Evolutionary conservation across 179 eudicot species (phyloP).

Genomic region (Kewa caespitosa): DNA sequence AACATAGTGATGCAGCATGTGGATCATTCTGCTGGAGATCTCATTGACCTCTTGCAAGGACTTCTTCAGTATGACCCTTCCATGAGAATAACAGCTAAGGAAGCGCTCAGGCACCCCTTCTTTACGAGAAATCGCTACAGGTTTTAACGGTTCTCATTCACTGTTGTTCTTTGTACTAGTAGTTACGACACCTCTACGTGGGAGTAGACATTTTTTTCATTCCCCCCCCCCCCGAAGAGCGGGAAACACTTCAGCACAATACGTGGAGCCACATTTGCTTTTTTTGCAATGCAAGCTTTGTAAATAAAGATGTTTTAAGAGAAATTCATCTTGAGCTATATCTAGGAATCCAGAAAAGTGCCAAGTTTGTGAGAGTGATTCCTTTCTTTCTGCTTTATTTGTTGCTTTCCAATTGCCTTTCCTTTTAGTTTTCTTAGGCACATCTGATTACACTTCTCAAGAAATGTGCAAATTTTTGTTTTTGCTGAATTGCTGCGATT

Average conservation of each 20-base stretch:
- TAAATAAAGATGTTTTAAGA: conserved; percentile 31
- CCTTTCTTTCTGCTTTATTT: conserved; percentile 20
- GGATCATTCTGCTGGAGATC: conserved; percentile 68
- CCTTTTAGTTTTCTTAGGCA: neutral
- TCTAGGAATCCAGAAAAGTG: conserved; percentile 23
- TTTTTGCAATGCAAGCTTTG: conserved; percentile 19
- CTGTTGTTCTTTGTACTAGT: conserved; percentile 26
- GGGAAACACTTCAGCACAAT: conserved; percentile 26
- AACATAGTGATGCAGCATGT: conserved; percentile 64
- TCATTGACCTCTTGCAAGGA: conserved; percentile 59
- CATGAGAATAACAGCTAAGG: conserved; percentile 45
- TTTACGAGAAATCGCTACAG: conserved; percentile 42
- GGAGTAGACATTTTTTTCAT: conserved; percentile 16
- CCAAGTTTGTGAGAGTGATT: conserved; percentile 5
- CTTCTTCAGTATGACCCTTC: conserved; percentile 55
- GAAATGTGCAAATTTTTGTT: too few relatives aligned
- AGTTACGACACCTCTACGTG: conserved; percentile 16
- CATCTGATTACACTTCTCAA: too few relatives aligned
- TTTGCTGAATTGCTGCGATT: neutral
- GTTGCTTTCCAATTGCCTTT: too few relatives aligned
- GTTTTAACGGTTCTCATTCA: conserved; percentile 21
- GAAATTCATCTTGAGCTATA: conserved; percentile 27
- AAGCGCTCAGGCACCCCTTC: conserved; percentile 60
- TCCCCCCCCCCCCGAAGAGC: conserved; percentile 11
- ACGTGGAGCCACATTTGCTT: conserved; percentile 21